Evolutionary conservation across 139 green algal species (phyloP).

Genomic region (Chlamydomonas urium): DNA sequence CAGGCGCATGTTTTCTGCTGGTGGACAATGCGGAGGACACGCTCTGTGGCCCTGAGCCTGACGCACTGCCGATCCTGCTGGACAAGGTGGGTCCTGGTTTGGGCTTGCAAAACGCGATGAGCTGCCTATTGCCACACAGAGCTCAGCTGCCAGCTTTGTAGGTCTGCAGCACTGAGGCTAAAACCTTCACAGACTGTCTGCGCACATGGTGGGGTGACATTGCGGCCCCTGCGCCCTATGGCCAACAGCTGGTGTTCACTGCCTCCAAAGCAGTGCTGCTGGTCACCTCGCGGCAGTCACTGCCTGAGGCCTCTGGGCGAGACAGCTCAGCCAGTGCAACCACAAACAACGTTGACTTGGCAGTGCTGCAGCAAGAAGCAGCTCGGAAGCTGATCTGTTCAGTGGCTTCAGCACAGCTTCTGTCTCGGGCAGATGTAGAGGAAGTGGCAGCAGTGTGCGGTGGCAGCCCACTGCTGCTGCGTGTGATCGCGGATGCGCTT

Average conservation of each 20-base stretch:
- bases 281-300: conserved; percentile 10
- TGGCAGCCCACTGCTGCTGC: conserved; percentile 21
- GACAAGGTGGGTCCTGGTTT: background rate
- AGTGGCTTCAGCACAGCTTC: background rate
- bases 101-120: no score
- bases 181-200: no score
- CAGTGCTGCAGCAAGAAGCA: background rate
- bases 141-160: no score
- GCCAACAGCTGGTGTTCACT: background rate
- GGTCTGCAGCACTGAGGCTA: no score
- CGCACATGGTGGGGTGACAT: no score
- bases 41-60: background rate
- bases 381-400: background rate
- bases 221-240: background rate
- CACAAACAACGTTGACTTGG: background rate
- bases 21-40: conserved; percentile 26
- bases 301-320: no score
- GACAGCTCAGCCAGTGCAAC: no score
- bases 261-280: background rate
- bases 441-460: conserved; percentile 3
- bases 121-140: no score
- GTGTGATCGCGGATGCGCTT: conserved; percentile 11
- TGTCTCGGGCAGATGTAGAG: background rate
- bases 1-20: no score
- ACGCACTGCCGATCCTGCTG: conserved; percentile 3